Base-by-base conservation (phyloP, 2,329 filamentous ascomycete species). In the Hirsutella thompsonii region DNA sequence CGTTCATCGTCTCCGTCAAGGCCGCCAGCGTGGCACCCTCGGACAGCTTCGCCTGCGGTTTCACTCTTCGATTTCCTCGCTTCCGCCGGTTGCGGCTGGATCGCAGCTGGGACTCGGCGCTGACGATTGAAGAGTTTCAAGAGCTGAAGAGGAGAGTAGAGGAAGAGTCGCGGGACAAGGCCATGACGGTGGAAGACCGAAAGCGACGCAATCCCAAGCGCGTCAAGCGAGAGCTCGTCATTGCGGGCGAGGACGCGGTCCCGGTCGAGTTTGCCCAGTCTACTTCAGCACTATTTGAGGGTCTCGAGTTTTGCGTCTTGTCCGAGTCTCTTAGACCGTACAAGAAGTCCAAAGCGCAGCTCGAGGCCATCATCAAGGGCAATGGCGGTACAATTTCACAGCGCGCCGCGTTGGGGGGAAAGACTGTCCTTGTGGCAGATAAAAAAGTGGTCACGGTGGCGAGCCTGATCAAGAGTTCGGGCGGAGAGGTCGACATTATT, bases 61-160 rank as follows among this genome's bases (percentile, higher is more conserved):
- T 82, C 45, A 96, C 92, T 0, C 64, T 98, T 32, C 80, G 92
- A 1, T 98, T 98, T 52, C 92, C 92, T 2, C 79, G 92, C 1
- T 94, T 96, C 61, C 87, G 87, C 47, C 74, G 71, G 29, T 63
- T 96, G 5, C 76, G 88, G 4, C 70, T 74, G n/a, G 92, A 96
- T 59, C 87, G 89, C 49, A 68, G 72, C 42, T 98, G 92, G 90
- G 71, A 83, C 37, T 76, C 77, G 28, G 85, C 86, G 0, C 67
- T 96, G 2, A 84, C 84, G 1, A 66, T 86, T 1, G 75, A 85
- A 36, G 84, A 88, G 36, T 94, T 95, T 51, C 62, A 80, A 16
- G 73, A 81, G 8, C 62, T 95, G 14, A 82, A 83, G 47, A 66
- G 67, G 5, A 73, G 74, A 18, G 79, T 78, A 1, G 81, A 92